Evolutionary conservation across 768 basidiomycete genomes (phyloP), one percentile per base, ranked within the genome.

Genomic region (Candolleomyces eurysporus): DNA sequence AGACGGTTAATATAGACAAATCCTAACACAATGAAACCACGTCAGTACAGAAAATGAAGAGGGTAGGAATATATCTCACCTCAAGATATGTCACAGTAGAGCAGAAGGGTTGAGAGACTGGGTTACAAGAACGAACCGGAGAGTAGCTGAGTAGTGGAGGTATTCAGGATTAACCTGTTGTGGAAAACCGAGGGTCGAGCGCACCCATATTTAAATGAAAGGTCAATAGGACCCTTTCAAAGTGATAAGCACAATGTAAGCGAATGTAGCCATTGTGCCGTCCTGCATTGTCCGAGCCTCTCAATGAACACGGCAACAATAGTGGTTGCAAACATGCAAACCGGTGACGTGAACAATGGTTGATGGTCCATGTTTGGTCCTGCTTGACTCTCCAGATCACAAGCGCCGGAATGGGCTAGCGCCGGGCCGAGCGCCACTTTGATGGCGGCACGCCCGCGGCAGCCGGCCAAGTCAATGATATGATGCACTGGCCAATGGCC

Each of bases 121-220:
- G 26, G 40, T 14, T 39, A 39, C 21, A 17, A 56, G 54, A 56
- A 56, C 54, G 54, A 56, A 56, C 52, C 36, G 19, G 40, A 43
- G 40, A 43, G 9, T 7, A 5, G 52, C 21, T 32, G n/a, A 8
- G 32, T 36, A 36, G 40, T 19, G 36, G 8, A 48, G 19, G 53
- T 56, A 21, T 30, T 57, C 61, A 57, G 61, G 55, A 61, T 57
- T 55, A 52, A 46, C 55, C 49, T 57, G 61, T 46, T 61, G 55
- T 40, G 43, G 55, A 45, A 57, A 14, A 5, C 13, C 9, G 17
- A 48, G 46, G 17, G 45, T 36, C 30, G 40, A 22, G 31, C 6
- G 48, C 22, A 13, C 32, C 14, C 54, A 50, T 61, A 57, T 61
- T 57, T 61, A 61, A 57, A 36, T 26, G 13, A 14, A 36, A 17